A percentile compares a stretch with the other conserved stretches of the same genome.
Conservation (phyloP, 768 basidiomycete genomes). For the Pleurotus giganteus region DNA sequence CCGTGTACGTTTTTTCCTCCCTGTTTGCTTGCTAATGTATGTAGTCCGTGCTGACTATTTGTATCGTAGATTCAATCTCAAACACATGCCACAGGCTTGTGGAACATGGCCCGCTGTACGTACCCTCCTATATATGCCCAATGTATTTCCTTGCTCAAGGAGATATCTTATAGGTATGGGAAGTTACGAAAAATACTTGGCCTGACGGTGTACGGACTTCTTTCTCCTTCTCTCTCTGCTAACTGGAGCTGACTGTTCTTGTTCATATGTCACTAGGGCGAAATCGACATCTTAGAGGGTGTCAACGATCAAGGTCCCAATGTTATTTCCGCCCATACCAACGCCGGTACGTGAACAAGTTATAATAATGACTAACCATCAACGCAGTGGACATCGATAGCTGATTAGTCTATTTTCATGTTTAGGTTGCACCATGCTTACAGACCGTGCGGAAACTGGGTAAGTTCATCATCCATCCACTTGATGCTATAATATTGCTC, state of each 20-base stretch:
- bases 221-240: neutral
- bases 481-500: neutral
- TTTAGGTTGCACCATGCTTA: constrained; percentile 41
- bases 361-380: neutral
- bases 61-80: constrained; percentile 30
- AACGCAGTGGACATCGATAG: too few species aligned
- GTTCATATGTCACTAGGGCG: constrained; percentile 28
- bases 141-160: too few species aligned
- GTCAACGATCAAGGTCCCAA: constrained; percentile 47
- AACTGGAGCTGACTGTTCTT: neutral
- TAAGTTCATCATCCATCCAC: constrained; percentile 17
- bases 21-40: neutral
- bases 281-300: constrained; percentile 43
- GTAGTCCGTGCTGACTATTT: neutral
- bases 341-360: constrained; percentile 17
- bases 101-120: constrained; percentile 50
- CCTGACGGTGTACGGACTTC: constrained; percentile 32
- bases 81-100: constrained; percentile 57
- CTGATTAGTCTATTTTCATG: neutral
- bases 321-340: constrained; percentile 41
- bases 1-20: constrained; percentile 25
- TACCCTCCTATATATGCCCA: too few species aligned
- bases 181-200: constrained; percentile 48
- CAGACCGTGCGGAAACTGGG: constrained; percentile 41
- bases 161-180: constrained; percentile 36